Evolutionary conservation across 139 green algal genomes (phyloP), one percentile per base, ranked within the genome.

Genomic region (Picocystis salinarum): DNA sequence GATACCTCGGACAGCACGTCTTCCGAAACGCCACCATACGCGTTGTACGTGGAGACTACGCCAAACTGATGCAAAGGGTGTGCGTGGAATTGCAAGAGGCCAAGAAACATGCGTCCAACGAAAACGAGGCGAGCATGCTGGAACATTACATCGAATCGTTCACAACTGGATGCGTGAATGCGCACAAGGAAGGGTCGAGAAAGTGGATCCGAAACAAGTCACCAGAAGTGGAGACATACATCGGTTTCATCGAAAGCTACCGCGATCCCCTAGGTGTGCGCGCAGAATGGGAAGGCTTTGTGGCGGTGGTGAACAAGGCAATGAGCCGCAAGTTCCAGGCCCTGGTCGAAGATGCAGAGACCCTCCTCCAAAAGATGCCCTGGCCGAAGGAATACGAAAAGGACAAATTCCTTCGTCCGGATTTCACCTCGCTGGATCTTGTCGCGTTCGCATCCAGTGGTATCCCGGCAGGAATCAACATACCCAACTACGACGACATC

Each of bases 401-500:
- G 39, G 45, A 53, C 45, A 6, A 5, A 34, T 52, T 53, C 45
- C 45, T 11, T 18, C 23, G 10, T 6, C 45, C 45, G 10, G 18
- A 56, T 22, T 53, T 53, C 11, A 53, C 45, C 6, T 56, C 9
- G 6, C 45, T 53, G 10, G 45, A 53, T 5, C 37, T 53, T 7
- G 40, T 53, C n/a, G 27, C 26, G 6, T 53, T 53, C 29, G 45
- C 45, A 10, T 51, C 20, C 17, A 49, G 45, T 7, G 45, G 45
- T 40, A 53, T 53, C 6, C 45, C 45, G 6, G 45, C 45, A 6
- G 45, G 45, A 11, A 56, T 53, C 39, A 53, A 53, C 29, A 53
- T 53, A 6, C 45, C 45, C 7, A 53, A 53, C 45, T 53, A 53
- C 45, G 45, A 53, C 34, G 45, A 53, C 45, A 17, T 53, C 5